Evolutionary conservation across 1,139 yeast species (phyloP).

Genomic region (Hyphopichia buzzinii): DNA sequence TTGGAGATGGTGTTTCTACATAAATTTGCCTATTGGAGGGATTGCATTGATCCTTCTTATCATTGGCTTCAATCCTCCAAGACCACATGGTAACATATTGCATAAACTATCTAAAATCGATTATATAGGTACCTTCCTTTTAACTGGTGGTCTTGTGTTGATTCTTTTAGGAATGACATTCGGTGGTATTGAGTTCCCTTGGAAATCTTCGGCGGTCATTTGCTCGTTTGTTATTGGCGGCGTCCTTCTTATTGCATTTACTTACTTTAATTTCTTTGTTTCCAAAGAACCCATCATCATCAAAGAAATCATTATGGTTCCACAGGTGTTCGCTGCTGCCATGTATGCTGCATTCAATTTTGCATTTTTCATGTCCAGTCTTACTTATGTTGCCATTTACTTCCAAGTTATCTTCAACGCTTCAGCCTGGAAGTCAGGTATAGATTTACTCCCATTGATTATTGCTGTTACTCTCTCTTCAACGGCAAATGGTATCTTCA

Average conservation of each 20-base stretch:
- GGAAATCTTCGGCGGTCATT: constrained; percentile 56
- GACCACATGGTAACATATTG: constrained; percentile 36
- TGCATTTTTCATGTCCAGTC: constrained; percentile 42
- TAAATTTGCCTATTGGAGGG: constrained; percentile 70
- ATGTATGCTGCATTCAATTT: constrained; percentile 37
- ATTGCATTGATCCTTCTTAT: constrained; percentile 45
- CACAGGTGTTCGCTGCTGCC: constrained; percentile 39
- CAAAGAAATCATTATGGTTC: constrained; percentile 33
- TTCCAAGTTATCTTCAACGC: constrained; percentile 53
- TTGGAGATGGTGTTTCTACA: constrained; percentile 82
- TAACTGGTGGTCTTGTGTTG: constrained; percentile 29
- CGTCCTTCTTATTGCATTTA: constrained; percentile 33
- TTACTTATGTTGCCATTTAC: constrained; percentile 50
- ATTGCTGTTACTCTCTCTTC: constrained; percentile 51
- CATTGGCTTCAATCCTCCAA: constrained; percentile 57
- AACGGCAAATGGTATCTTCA: constrained; percentile 42
- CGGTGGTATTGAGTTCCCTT: constrained; percentile 32
- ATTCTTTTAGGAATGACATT: constrained; percentile 34
- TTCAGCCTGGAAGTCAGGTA: constrained; percentile 56
- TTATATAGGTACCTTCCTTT: constrained; percentile 29
- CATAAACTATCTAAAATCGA: constrained; percentile 41
- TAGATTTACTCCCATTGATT: constrained; percentile 54
- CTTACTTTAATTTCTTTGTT: constrained; percentile 46
- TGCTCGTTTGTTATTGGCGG: constrained; percentile 57
- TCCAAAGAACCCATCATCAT: constrained; percentile 50